These are phyloP conservation scores for Ocimum tenuiflorum DNA, from an alignment of 257 asterid species.

Conservation along the genomic window DNA sequence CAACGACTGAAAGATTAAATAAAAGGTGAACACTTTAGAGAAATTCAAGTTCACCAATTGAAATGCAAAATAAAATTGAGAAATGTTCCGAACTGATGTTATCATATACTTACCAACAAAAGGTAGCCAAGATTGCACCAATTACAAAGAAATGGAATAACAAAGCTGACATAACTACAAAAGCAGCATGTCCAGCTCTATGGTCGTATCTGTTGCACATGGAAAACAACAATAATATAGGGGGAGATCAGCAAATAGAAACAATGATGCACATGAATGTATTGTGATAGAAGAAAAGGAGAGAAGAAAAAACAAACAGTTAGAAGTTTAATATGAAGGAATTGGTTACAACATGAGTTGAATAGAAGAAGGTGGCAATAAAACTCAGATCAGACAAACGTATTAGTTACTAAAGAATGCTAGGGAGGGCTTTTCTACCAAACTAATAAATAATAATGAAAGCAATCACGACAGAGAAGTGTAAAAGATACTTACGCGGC, in stretches of 20 bases:
- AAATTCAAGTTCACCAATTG: background rate
- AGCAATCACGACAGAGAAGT: slow-evolving; percentile 11
- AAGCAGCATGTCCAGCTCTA: slow-evolving; percentile 80
- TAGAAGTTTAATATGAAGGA: no score
- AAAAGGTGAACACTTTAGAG: background rate
- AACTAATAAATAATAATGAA: slow-evolving; percentile 12
- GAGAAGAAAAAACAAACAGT: no score
- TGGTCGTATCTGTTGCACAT: slow-evolving; percentile 79
- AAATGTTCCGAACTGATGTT: background rate
- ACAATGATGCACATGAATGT: no score
- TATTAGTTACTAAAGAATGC: no score
- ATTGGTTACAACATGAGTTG: no score
- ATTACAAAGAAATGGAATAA: slow-evolving; percentile 70
- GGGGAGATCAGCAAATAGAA: slow-evolving; percentile 17
- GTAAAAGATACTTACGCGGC: slow-evolving; percentile 57
- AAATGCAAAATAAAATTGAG: background rate
- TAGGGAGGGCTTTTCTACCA: background rate
- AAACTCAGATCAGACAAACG: no score
- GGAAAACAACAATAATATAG: slow-evolving; percentile 7
- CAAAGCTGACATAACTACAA: slow-evolving; percentile 71
- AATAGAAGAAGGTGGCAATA: no score
- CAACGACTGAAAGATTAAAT: background rate
- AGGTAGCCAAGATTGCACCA: slow-evolving; percentile 87
- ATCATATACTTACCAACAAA: slow-evolving; percentile 63
- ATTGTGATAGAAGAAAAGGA: no score